These are phyloP conservation scores for Chalciporus piperatus DNA, from an alignment of 768 basidiomycete species.

Conservation along the genomic window DNA sequence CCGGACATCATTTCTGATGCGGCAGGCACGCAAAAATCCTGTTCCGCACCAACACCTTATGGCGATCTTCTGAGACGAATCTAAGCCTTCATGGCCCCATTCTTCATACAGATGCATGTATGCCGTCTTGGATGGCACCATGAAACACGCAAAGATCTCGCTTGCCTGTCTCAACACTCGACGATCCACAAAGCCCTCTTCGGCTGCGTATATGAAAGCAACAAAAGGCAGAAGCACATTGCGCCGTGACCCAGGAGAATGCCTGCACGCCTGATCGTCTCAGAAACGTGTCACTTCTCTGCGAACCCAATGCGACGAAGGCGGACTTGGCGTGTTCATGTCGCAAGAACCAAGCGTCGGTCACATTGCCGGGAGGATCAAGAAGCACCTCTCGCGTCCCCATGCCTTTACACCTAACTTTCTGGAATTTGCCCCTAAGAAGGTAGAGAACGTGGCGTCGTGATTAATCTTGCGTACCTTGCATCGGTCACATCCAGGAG, in stretches of 20 bases:
- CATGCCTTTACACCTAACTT: slow-evolving; percentile 4
- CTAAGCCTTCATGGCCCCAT: neutral
- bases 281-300: slow-evolving; percentile 31
- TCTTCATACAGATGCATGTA: slow-evolving; percentile 58
- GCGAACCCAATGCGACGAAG: slow-evolving; percentile 43
- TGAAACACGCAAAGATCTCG: slow-evolving; percentile 50
- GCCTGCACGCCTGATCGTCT: slow-evolving; percentile 26
- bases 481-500: slow-evolving; percentile 9
- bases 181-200: slow-evolving; percentile 75
- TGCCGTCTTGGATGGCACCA: slow-evolving; percentile 65
- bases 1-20: slow-evolving; percentile 1
- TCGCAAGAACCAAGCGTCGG: slow-evolving; percentile 59
- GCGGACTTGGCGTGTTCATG: slow-evolving; percentile 68
- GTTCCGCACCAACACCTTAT: neutral
- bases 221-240: slow-evolving; percentile 86
- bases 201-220: slow-evolving; percentile 74
- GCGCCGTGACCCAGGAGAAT: slow-evolving; percentile 38
- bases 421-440: neutral
- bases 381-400: slow-evolving; percentile 50
- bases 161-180: slow-evolving; percentile 84
- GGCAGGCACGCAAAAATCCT: slow-evolving; percentile 1
- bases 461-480: neutral
- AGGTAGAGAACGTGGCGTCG: slow-evolving; percentile 1
- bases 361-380: slow-evolving; percentile 65
- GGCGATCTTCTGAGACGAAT: slow-evolving; percentile 3